Percentiles rank a stretch among this genome's conserved stretches.
Evolutionary conservation across 2,329 filamentous ascomycete species (phyloP).

Genomic region (Fusarium transvaalense): DNA sequence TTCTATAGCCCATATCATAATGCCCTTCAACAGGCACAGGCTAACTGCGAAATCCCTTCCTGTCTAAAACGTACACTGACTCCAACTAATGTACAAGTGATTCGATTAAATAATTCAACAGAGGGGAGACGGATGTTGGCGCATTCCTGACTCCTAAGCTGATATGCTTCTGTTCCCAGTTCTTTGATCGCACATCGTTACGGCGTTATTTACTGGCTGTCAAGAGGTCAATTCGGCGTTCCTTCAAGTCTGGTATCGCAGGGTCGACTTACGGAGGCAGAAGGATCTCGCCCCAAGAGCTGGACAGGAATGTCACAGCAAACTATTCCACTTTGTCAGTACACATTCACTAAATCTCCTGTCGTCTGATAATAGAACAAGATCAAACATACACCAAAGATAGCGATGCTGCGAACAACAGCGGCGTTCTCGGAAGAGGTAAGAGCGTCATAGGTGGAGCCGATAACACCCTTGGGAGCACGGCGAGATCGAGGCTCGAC

Average conservation of each 20-base stretch:
- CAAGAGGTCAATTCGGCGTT: slow-evolving; percentile 22
- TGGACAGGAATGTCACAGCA: slow-evolving; percentile 75
- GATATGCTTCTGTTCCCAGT: not conserved
- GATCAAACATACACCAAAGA: slow-evolving; percentile 72
- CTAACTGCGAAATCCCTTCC: slow-evolving; percentile 27
- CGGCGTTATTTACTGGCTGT: slow-evolving; percentile 45
- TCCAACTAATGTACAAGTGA: slow-evolving; percentile 48
- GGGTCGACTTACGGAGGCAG: slow-evolving; percentile 69
- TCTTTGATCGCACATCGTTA: slow-evolving; percentile 19
- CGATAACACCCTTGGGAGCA: slow-evolving; percentile 65
- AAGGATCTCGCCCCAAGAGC: slow-evolving; percentile 75
- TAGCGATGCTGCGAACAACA: slow-evolving; percentile 74
- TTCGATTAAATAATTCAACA: slow-evolving; percentile 37
- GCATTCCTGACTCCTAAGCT: slow-evolving; percentile 3
- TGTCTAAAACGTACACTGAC: slow-evolving; percentile 48
- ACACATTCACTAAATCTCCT: not conserved
- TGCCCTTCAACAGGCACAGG: slow-evolving; percentile 29
- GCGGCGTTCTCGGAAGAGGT: slow-evolving; percentile 76
- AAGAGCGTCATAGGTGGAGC: slow-evolving; percentile 70
- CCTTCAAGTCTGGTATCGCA: not conserved
- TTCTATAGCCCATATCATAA: slow-evolving; percentile 40
- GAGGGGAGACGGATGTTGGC: not conserved
- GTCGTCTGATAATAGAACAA: no score
- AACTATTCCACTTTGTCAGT: slow-evolving; percentile 58
- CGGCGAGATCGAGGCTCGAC: slow-evolving; percentile 60